Evolutionary conservation across 257 asterid species (phyloP).

Genomic region (Echites panduratus): DNA sequence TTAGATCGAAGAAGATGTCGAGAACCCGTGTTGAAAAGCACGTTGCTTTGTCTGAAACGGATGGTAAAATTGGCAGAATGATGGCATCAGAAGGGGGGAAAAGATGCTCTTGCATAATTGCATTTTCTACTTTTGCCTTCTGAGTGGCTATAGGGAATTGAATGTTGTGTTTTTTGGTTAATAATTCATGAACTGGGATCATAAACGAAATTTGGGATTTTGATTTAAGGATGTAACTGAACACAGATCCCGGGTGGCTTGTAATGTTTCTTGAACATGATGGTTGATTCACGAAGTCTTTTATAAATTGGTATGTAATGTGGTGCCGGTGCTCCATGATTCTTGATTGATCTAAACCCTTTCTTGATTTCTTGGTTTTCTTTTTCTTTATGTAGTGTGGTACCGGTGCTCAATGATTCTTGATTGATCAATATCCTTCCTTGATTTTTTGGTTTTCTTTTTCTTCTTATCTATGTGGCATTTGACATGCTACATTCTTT

Average conservation of each 20-base stretch:
- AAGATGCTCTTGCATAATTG: background rate
- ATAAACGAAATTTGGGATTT: constrained; percentile 4
- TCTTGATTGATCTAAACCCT: background rate
- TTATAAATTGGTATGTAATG: background rate
- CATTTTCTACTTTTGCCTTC: background rate
- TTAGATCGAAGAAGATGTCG: constrained; percentile 10
- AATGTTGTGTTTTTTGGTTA: background rate
- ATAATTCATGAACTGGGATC: background rate
- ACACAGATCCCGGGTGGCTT: background rate
- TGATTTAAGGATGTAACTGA: background rate
- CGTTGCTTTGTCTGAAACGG: background rate
- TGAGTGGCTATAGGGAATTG: background rate
- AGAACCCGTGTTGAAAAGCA: background rate
- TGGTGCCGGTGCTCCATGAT: background rate
- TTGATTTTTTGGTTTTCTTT: background rate
- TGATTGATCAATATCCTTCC: background rate
- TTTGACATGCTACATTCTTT: background rate
- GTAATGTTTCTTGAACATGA: background rate
- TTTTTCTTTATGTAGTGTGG: too few species aligned
- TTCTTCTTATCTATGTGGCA: background rate
- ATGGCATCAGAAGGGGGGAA: background rate
- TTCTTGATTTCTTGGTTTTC: too few species aligned
- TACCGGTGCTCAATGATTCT: background rate
- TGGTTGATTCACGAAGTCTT: background rate
- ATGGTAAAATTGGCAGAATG: background rate